phyloP scores from a whole-genome alignment of 208 protist genomes.

The Porcisia hertigi region DNA sequence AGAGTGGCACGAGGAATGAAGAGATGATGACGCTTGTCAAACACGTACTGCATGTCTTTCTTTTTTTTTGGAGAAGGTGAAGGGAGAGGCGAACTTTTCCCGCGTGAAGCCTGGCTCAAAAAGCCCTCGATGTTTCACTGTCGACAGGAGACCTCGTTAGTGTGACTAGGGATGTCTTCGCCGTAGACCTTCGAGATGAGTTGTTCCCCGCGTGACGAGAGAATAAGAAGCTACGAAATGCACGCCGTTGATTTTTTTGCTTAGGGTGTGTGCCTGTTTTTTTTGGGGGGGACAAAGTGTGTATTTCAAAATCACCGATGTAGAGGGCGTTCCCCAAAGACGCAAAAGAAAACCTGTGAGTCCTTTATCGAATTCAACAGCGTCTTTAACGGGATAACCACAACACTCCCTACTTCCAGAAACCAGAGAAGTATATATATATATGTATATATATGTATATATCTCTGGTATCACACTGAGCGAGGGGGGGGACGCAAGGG shows the following conservation, averaged over 20 bases:
- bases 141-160: conserved; percentile 87
- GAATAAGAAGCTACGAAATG: conserved; percentile 85
- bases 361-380: too few relatives aligned
- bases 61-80: conserved; percentile 22
- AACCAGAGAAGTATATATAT: not conserved
- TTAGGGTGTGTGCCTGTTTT: not conserved
- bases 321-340: too few relatives aligned
- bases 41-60: conserved; percentile 85
- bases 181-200: conserved; percentile 86
- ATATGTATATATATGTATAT: not conserved
- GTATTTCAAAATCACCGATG: too few relatives aligned
- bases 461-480: not conserved
- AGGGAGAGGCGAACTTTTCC: conserved; percentile 60
- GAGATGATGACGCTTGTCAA: conserved; percentile 63
- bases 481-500: not conserved
- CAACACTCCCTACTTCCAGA: not conserved
- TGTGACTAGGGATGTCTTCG: conserved; percentile 55
- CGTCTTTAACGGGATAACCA: not conserved
- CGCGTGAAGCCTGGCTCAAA: conserved; percentile 40
- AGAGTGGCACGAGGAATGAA: conserved; percentile 86
- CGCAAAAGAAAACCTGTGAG: too few relatives aligned
- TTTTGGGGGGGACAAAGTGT: not conserved
- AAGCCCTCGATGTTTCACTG: conserved; percentile 68
- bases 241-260: conserved; percentile 19
- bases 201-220: conserved; percentile 82